phyloP scores from a whole-genome alignment of 345 rosid species.

The Lumnitzera littorea region DNA sequence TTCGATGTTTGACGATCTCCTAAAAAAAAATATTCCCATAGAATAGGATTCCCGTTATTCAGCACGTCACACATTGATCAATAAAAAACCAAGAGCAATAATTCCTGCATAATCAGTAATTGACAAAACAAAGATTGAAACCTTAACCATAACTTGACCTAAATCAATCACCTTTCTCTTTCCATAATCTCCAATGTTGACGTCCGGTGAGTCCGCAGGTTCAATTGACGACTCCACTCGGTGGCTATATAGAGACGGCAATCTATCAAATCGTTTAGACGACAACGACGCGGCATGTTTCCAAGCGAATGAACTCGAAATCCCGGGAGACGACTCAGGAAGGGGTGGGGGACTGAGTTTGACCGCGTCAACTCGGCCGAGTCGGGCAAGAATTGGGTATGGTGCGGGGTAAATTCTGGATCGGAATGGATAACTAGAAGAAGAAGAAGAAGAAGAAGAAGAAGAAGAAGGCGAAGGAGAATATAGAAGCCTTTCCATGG shows the following conservation, averaged over 20 bases:
- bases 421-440: conserved; percentile 22
- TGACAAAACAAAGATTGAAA: neutral
- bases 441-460: conserved; percentile 17
- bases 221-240: conserved; percentile 20
- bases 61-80: too few species aligned
- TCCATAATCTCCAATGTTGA: conserved; percentile 18
- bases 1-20: too few species aligned
- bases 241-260: conserved; percentile 15
- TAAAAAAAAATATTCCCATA: too few species aligned
- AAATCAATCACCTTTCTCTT: conserved; percentile 43
- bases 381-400: conserved; percentile 31
- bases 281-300: conserved; percentile 9
- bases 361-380: conserved; percentile 28
- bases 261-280: conserved; percentile 12
- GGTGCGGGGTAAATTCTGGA: conserved; percentile 25
- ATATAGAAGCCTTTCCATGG: conserved; percentile 94
- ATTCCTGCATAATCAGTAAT: too few species aligned
- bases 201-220: conserved; percentile 17
- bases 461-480: conserved; percentile 6
- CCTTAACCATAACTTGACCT: neutral
- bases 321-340: conserved; percentile 8
- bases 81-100: too few species aligned
- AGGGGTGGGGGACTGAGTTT: conserved; percentile 20
- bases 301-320: conserved; percentile 30
- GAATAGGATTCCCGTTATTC: too few species aligned